Conservation (phyloP, 257 asterid species). For the Nicotiana obtusifolia region DNA sequence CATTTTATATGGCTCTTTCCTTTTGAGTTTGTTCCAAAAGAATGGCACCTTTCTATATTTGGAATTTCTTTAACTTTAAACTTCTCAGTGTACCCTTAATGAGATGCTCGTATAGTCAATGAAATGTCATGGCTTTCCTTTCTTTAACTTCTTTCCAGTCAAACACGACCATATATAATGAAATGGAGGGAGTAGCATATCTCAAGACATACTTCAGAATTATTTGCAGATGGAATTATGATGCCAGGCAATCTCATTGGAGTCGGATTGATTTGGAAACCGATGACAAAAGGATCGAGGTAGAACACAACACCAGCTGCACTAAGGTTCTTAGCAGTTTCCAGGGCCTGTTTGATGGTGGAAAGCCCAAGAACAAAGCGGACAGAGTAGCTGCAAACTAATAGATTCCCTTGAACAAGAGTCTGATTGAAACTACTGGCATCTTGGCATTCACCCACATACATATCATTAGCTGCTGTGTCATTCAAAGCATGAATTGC, state of each 20-base stretch:
- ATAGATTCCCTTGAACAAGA: conserved; percentile 64
- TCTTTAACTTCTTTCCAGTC: not conserved
- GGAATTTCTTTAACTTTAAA: too few species aligned
- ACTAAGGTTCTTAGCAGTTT: conserved; percentile 74
- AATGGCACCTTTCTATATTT: not conserved
- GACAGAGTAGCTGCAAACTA: conserved; percentile 95
- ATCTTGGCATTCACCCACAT: conserved; percentile 92
- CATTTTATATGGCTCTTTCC: too few species aligned
- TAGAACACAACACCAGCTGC: conserved; percentile 91
- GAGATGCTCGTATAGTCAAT: too few species aligned
- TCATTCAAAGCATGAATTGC: conserved; percentile 73
- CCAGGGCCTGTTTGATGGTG: conserved; percentile 76
- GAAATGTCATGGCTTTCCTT: not conserved
- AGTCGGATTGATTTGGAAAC: conserved; percentile 82
- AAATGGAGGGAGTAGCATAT: conserved; percentile 11
- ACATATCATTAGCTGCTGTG: conserved; percentile 53
- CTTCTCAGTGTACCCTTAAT: too few species aligned
- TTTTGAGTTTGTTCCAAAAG: too few species aligned
- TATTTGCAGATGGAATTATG: conserved; percentile 76
- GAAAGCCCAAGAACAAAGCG: conserved; percentile 97
- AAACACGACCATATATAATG: not conserved
- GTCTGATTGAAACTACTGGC: conserved; percentile 50
- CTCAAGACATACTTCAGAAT: conserved; percentile 64
- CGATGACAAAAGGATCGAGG: conserved; percentile 93
- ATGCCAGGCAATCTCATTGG: conserved; percentile 91